Conservation (phyloP, 2,329 filamentous ascomycete genomes). For the Cladophialophora bantiana region DNA sequence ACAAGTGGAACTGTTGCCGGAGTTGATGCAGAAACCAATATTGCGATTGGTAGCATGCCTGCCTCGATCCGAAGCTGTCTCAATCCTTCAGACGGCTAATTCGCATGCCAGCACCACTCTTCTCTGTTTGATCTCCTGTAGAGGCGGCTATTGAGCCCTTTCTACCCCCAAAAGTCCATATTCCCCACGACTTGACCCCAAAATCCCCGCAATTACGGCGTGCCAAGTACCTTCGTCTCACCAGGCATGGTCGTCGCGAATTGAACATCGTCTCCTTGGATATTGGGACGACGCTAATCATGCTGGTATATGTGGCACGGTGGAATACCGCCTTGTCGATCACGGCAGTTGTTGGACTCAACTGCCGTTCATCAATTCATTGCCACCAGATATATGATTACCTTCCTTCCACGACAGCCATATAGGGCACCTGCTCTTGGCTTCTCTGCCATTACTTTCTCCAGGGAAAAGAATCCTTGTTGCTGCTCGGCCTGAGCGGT, state of each 20-base stretch:
- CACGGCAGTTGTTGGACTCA: slow-evolving; percentile 28
- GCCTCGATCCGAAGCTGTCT: neutral
- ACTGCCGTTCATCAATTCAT: slow-evolving; percentile 17
- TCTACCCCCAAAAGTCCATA: slow-evolving; percentile 4
- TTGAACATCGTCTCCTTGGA: slow-evolving; percentile 1
- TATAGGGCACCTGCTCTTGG: neutral
- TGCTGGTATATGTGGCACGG: slow-evolving; percentile 16
- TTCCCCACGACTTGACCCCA: slow-evolving; percentile 20
- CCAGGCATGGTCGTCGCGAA: slow-evolving; percentile 4
- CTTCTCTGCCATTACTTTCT: neutral
- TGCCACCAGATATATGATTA: neutral
- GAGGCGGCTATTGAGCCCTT: neutral
- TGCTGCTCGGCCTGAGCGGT: neutral
- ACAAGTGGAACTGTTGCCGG: neutral
- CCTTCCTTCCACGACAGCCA: neutral
- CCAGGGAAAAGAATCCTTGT: neutral
- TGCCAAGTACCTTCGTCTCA: slow-evolving; percentile 4
- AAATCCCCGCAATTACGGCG: slow-evolving; percentile 11
- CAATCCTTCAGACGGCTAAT: slow-evolving; percentile 5
- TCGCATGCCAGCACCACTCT: neutral
- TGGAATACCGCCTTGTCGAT: slow-evolving; percentile 22
- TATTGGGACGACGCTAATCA: slow-evolving; percentile 7
- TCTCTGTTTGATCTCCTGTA: neutral
- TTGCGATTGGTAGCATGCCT: slow-evolving; percentile 8
- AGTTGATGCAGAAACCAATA: neutral